These are phyloP conservation scores for Gastrolobium bilobum DNA, from an alignment of 306 rosid genomes.

Conservation along the genomic window DNA sequence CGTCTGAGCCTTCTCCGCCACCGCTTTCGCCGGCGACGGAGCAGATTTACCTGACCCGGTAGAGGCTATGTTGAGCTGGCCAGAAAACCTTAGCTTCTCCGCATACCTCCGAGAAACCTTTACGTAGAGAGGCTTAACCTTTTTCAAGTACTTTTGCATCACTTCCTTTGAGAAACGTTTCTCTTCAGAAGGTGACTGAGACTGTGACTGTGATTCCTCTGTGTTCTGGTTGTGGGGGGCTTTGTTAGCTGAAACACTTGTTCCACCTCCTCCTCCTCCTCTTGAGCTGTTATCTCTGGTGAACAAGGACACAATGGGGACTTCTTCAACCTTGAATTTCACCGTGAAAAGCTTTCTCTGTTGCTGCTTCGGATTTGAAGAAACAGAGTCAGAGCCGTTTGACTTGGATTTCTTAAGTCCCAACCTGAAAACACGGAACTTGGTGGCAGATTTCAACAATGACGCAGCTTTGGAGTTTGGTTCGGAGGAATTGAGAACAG, in stretches of 20 bases:
- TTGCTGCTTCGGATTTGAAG: conserved; percentile 36
- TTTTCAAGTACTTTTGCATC: conserved; percentile 76
- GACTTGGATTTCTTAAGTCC: conserved; percentile 74
- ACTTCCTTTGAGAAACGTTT: conserved; percentile 77
- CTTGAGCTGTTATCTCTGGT: conserved; percentile 79
- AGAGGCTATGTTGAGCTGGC: conserved; percentile 52
- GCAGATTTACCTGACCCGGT: conserved; percentile 28
- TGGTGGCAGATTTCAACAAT: conserved; percentile 87
- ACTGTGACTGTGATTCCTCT: conserved; percentile 47
- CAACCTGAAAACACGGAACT: conserved; percentile 77
- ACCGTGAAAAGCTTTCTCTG: conserved; percentile 70
- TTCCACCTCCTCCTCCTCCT: too few relatives aligned
- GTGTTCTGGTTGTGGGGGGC: conserved; percentile 27
- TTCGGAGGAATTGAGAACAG: conserved; percentile 59
- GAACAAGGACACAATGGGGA: conserved; percentile 81
- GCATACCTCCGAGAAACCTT: conserved; percentile 74
- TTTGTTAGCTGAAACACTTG: conserved; percentile 48
- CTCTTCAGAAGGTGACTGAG: conserved; percentile 56
- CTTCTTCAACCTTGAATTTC: conserved; percentile 84
- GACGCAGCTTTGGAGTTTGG: conserved; percentile 69
- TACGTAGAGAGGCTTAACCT: conserved; percentile 83
- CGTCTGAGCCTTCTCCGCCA: conserved; percentile 40
- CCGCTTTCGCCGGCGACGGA: background rate
- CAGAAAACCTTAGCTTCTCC: conserved; percentile 68
- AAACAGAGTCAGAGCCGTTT: conserved; percentile 25